Evolutionary conservation across 1,284 basidiomycete genomes (phyloP), one percentile per base, ranked within the genome.

Genomic region (Chondrostereum purpureum): DNA sequence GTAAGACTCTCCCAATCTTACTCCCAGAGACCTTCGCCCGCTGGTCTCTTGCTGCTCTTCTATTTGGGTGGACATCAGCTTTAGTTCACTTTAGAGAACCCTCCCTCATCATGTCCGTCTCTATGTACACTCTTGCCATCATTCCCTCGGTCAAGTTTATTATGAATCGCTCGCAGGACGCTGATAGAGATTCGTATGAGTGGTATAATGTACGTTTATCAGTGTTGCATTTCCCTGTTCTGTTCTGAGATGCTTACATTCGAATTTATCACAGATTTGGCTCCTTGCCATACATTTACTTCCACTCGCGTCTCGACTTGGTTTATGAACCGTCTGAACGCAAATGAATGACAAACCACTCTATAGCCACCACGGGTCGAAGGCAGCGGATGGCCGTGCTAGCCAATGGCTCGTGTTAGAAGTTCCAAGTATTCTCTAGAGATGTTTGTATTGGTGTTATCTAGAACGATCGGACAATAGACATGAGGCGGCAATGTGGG

Each of bases 1-100:
- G 65, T 4, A 50, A 49, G 6, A 67, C 65, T 0, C 47, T 67
- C 5, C 60, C 64, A 2, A 54, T 66, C 33, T 46, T 55, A 17
- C 47, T 58, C 12, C 48, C 55, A 1, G 46, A 51, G 5, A 13
- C 13, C 23, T 5, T 53, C 5, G 55, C 50, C n/a, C 51, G 55
- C 34, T 54, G 55, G 53, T 50, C 51, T 17, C 43, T 56, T 18
- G 36, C 47, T 11, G 6, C 37, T 3, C 34, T 51, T 10, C 37
- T 56, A 10, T 21, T 27, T 13, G 31, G 20, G 14, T 53, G 45
- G 42, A 56, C 53, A n/a, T 40, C 23, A 4, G 48, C 37, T 5
- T 45, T 54, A 12, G 27, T 48, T 23, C 24, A 13, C 21, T 24
- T 53, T 19, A 54, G 54, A 51, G 20, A 24, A 2, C 51, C 53